These are phyloP conservation scores for Isatis tinctoria DNA, from an alignment of 345 rosid genomes.

Conservation along the genomic window DNA sequence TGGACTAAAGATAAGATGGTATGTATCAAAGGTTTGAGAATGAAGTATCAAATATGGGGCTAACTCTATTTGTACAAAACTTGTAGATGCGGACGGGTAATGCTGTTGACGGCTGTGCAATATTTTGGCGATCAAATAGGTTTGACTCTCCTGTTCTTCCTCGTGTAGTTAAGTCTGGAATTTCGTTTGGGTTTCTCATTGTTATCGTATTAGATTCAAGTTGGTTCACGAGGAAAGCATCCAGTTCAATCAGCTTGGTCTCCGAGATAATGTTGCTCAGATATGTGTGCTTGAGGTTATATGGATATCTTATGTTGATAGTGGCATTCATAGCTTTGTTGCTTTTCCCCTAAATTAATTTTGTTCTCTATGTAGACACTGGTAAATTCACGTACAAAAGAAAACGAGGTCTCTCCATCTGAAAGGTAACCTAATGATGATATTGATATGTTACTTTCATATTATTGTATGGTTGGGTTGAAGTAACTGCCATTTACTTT, in stretches of 20 bases:
- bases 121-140: constrained; percentile 93
- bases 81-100: constrained; percentile 93
- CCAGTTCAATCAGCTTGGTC: constrained; percentile 74
- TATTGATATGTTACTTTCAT: constrained; percentile 3
- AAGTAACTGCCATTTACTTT: constrained; percentile 8
- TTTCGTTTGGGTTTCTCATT: constrained; percentile 20
- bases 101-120: constrained; percentile 95
- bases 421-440: constrained; percentile 42
- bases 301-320: constrained; percentile 2
- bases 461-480: background rate
- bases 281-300: constrained; percentile 90
- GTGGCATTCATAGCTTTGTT: background rate
- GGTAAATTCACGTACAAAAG: constrained; percentile 33
- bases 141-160: constrained; percentile 24
- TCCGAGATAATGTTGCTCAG: constrained; percentile 98
- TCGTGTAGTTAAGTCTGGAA: constrained; percentile 3
- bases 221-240: constrained; percentile 79
- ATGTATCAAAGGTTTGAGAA: background rate
- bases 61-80: constrained; percentile 17
- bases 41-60: background rate
- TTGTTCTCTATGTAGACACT: constrained; percentile 38
- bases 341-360: background rate
- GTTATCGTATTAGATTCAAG: constrained; percentile 60
- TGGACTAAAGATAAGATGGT: background rate
- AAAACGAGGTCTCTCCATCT: constrained; percentile 30